Conservation (phyloP, 495 filamentous ascomycete genomes). For the Neohortaea acidophila region DNA sequence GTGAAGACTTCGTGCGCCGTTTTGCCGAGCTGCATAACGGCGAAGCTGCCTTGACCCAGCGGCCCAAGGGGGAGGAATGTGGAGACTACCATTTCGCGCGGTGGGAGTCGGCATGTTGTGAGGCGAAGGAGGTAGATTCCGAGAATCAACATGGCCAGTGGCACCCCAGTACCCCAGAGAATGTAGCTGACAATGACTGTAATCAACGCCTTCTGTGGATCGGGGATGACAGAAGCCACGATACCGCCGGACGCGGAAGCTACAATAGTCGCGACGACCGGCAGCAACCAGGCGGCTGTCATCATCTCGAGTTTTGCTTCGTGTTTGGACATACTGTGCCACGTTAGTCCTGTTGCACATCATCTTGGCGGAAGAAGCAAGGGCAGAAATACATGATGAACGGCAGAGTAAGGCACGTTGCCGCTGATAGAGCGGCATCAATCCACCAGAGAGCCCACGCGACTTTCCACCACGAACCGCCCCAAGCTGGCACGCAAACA, state of each 20-base stretch:
- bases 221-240: constrained; percentile 38
- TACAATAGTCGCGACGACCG: constrained; percentile 45
- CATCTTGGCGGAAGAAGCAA: no score
- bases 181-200: constrained; percentile 42
- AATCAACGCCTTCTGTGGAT: constrained; percentile 38
- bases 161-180: constrained; percentile 44
- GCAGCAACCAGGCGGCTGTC: constrained; percentile 46
- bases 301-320: constrained; percentile 31
- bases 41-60: constrained; percentile 42
- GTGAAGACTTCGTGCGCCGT: constrained; percentile 37
- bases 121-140: constrained; percentile 48
- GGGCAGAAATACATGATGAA: constrained; percentile 36
- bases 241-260: constrained; percentile 41
- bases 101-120: constrained; percentile 40
- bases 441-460: constrained; percentile 44
- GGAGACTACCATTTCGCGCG: constrained; percentile 43
- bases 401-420: constrained; percentile 36
- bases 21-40: constrained; percentile 42
- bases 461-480: constrained; percentile 24
- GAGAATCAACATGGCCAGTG: constrained; percentile 39
- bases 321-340: constrained; percentile 24
- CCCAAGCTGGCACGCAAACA: constrained; percentile 42
- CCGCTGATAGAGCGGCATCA: constrained; percentile 37
- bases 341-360: no score
- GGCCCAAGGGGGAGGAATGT: constrained; percentile 49